Conservation (phyloP, 2,329 filamentous ascomycete species). For the Trichoderma polysporum region DNA sequence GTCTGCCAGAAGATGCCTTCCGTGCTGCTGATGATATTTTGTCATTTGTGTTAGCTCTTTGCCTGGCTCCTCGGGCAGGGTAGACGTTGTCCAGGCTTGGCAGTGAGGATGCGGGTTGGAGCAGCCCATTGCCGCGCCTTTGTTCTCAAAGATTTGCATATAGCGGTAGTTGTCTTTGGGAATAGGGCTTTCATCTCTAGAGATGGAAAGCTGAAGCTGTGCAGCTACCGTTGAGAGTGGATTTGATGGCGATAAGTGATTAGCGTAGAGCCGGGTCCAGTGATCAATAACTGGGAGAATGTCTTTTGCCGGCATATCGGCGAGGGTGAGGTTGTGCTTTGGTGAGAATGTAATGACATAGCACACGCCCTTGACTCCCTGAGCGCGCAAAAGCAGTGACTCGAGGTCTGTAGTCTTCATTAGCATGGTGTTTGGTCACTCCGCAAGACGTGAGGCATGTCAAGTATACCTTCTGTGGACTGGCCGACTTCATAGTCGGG, state of each 20-base stretch:
- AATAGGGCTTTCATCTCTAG: constrained; percentile 36
- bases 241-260: constrained; percentile 72
- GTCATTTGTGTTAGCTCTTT: constrained; percentile 76
- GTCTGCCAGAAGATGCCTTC: constrained; percentile 77
- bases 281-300: constrained; percentile 83
- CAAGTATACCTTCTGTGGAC: constrained; percentile 37
- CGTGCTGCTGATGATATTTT: constrained; percentile 73
- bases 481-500: constrained; percentile 63
- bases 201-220: constrained; percentile 41
- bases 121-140: constrained; percentile 96
- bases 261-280: constrained; percentile 87
- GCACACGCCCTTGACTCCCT: constrained; percentile 90
- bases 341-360: constrained; percentile 95
- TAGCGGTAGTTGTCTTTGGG: constrained; percentile 81
- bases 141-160: constrained; percentile 99
- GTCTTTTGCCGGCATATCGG: constrained; percentile 75
- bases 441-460: not conserved
- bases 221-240: constrained; percentile 52
- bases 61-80: constrained; percentile 82
- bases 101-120: constrained; percentile 98
- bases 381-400: constrained; percentile 73
- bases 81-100: constrained; percentile 93
- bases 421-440: not conserved
- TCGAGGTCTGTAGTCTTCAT: constrained; percentile 57
- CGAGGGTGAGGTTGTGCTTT: constrained; percentile 85